Percentiles rank a stretch among this genome's conserved stretches.
Evolutionary conservation across 495 filamentous ascomycete genomes (phyloP).

Genomic region (Neurospora terricola): DNA sequence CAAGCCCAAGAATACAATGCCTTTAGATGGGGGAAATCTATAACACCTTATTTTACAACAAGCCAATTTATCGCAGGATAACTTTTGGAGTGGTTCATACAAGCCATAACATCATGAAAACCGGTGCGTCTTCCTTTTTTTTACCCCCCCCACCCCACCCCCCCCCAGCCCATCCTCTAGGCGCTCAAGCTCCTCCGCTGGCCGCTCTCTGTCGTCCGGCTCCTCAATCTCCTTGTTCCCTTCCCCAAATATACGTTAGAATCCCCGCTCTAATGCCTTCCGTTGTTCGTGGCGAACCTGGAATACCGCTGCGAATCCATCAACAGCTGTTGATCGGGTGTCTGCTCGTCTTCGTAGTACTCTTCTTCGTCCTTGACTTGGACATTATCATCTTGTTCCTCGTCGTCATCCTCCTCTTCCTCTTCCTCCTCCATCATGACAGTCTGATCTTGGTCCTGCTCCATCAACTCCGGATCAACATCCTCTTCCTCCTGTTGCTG

Average conservation of each 20-base stretch:
- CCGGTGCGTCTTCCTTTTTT: not conserved
- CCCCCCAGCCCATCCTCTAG: not conserved
- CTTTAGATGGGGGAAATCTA: not conserved
- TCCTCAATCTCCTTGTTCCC: not conserved
- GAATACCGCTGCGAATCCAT: not conserved
- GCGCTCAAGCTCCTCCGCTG: not conserved
- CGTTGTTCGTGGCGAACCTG: not conserved
- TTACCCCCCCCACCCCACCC: not conserved
- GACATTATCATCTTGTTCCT: not conserved
- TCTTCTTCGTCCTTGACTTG: constrained; percentile 2
- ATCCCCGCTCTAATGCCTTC: not conserved
- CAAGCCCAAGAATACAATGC: too few species aligned
- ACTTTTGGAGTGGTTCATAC: not conserved
- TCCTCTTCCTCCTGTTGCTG: not conserved
- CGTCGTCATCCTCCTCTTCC: not conserved
- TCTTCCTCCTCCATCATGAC: not conserved
- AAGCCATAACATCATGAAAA: not conserved
- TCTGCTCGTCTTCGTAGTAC: not conserved
- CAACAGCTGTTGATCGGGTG: not conserved
- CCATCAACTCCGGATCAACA: not conserved
- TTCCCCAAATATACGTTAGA: not conserved
- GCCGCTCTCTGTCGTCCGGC: not conserved
- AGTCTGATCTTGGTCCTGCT: not conserved
- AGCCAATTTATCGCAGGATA: not conserved
- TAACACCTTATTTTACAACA: not conserved